Base-by-base conservation (phyloP, 805 yeast genomes). In the Yamadazyma scolyti region DNA sequence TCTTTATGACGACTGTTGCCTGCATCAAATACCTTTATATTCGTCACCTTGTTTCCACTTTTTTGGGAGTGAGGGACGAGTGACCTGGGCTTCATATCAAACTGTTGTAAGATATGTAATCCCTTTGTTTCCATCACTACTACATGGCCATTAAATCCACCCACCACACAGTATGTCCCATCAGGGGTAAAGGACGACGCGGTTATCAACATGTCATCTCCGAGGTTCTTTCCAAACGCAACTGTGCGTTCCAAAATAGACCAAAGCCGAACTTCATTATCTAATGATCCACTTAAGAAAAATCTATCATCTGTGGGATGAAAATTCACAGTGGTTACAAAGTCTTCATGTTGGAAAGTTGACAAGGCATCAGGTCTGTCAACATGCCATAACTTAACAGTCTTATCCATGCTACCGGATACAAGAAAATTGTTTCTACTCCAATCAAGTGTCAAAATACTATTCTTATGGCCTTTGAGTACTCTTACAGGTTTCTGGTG, bases 301-400 rank as follows among this genome's bases (percentile, higher is more conserved):
- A 89, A 89, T 15, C 97, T 58, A 50, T 89, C 96, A 56, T 89
- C 97, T 1, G 62, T 61, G 1, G 93, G 94, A 48, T 85, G 95
- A 54, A 89, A 89, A 30, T 70, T 72, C 3, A 83, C 83, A 7
- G 80, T 65, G 0, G 96, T 82, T 3, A 87, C 95, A 54, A 86
- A 82, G 52, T 86, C 95, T n/a, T 77, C 71, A 50, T 86, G 89
- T 9, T 56, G 52, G 46, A 83, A 88, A 1, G 77, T 68, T 28
- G 81, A 71, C 11, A 89, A 59, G 30, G 86, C 77, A 10, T 63
- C 68, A 2, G 57, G 59, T 28, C 89, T 68, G 23, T 83, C 85
- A 9, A 82, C 72, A 53, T 89, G 94, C 96, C 97, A 89, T 27
- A 89, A 59, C 41, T 75, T 74, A 2, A 79, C 95, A 0, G 94